Base-by-base conservation (phyloP, 495 filamentous ascomycete species). In the Xeromyces bisporus region DNA sequence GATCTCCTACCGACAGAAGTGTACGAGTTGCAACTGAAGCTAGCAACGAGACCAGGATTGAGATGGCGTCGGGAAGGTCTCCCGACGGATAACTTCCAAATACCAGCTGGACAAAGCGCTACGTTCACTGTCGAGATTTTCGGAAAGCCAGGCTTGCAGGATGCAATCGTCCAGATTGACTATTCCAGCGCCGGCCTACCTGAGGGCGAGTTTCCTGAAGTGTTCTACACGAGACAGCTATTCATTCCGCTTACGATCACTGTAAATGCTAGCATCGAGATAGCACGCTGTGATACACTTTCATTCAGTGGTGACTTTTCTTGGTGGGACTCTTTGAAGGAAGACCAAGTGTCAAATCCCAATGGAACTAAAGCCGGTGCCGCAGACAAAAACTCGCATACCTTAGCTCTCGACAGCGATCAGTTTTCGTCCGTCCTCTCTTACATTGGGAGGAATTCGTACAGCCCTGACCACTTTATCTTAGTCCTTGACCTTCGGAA, bases 261-360 rank as follows among this genome's bases (percentile, higher is more conserved):
- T 3, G 86, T 96, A 23, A 93, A 93, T 48, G 80, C 85, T 8
- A 85, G 80, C 43, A 62, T 93, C 12, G 79, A 91, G 38, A 58
- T 93, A 10, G 66, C 71, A 25, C 69, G 77, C 14, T 72, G 80
- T 40, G 84, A 93, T 48, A 63, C 91, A 21, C 48, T 91, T 1
- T 80, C 84, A 5, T 68, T 93, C 18, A 56, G 57, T 14, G 47
- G 54, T 11, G 66, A 70, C 28, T 66, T 73, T 44, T 62, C 66
- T 1, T 72, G 66, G 60, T 52, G 52, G 35, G 62, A 69, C 28
- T 33, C 43, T 26, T 34, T 42, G n/a, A 34, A 50, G 25, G 30
- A 37, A 14, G 35, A 39, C 1, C 15, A 29, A 2, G 36, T 39
- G 8, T 26, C 35, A 8, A 26, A 31, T 1, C 6, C 32, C 21